These are phyloP conservation scores for Agaricales sp. DNA, from an alignment of 1,284 basidiomycete species.

Conservation along the genomic window DNA sequence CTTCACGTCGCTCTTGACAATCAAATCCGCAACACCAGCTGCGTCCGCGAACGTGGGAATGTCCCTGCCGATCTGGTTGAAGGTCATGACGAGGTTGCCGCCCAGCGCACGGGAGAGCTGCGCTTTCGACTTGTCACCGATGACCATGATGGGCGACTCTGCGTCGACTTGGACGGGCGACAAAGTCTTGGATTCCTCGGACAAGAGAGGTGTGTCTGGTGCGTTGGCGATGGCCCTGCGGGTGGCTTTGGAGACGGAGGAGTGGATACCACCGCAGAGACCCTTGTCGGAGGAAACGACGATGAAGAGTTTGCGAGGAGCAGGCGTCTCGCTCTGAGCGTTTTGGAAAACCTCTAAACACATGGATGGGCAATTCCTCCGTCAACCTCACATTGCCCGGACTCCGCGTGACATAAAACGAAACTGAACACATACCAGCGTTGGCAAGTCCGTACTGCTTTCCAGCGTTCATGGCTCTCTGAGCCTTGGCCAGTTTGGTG, in stretches of 20 bases:
- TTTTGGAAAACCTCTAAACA: conserved; percentile 75
- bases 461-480: conserved; percentile 88
- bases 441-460: conserved; percentile 94
- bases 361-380: background rate
- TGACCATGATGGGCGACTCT: conserved; percentile 70
- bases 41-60: conserved; percentile 98
- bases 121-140: conserved; percentile 97
- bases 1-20: conserved; percentile 77
- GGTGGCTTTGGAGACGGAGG: conserved; percentile 87
- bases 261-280: conserved; percentile 99
- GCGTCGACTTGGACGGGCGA: conserved; percentile 40
- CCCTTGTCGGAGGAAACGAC: conserved; percentile 98
- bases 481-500: conserved; percentile 92
- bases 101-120: conserved; percentile 72
- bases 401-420: conserved; percentile 1
- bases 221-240: conserved; percentile 53
- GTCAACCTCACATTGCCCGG: background rate
- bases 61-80: conserved; percentile 97
- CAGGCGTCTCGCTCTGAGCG: conserved; percentile 48
- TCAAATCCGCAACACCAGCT: conserved; percentile 87
- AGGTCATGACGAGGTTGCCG: conserved; percentile 73
- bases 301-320: conserved; percentile 78
- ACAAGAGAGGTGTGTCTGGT: conserved; percentile 51
- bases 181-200: conserved; percentile 15
- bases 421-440: conserved; percentile 54